Base-by-base conservation (phyloP, 2,329 filamentous ascomycete species). In the Triangularia setosa region DNA sequence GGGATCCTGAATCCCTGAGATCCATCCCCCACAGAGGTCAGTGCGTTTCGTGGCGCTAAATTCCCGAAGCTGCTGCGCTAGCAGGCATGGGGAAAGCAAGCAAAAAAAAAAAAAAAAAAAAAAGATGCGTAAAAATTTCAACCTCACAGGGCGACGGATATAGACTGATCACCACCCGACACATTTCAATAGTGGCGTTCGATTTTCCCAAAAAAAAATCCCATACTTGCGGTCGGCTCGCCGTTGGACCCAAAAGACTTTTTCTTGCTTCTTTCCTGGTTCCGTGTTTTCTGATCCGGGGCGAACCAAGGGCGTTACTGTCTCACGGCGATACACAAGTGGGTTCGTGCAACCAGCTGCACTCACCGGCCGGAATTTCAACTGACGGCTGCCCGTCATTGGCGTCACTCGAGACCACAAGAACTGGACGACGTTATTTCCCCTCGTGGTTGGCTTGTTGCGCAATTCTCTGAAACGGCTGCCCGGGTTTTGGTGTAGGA, bases 311-410 rank as follows among this genome's bases (percentile, higher is more conserved):
- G 55, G 55, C 27, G 25, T 40, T 53, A 27, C 23, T 25, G 58
- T 60, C 57, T 59, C 57, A 53, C 58, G 23, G 58, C 35, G 58
- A 60, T 44, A 60, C 58, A 48, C 35, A 55, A 55, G 52, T 55
- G 24, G 57, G 33, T 28, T 30, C 18, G 35, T 60, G 58, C 48
- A n/a, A 53, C 57, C 35, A 40, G 57, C 35, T 40, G 35, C 35
- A 25, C 57, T 59, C 33, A 59, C 30, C 40, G 23, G 35, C 35
- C 40, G 40, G 58, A 53, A 60, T 52, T 60, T 40, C 35, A 44
- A 53, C 48, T 48, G 40, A 60, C 58, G 21, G 35, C 58, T 44
- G 30, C 57, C 57, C 30, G 28, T 58, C 35, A 40, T 60, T 40
- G 58, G 35, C 23, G 35, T 52, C 58, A 52, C 40, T 60, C 25